Evolutionary conservation across 495 filamentous ascomycete genomes (phyloP).

Genomic region (Talaromyces wortmannii): DNA sequence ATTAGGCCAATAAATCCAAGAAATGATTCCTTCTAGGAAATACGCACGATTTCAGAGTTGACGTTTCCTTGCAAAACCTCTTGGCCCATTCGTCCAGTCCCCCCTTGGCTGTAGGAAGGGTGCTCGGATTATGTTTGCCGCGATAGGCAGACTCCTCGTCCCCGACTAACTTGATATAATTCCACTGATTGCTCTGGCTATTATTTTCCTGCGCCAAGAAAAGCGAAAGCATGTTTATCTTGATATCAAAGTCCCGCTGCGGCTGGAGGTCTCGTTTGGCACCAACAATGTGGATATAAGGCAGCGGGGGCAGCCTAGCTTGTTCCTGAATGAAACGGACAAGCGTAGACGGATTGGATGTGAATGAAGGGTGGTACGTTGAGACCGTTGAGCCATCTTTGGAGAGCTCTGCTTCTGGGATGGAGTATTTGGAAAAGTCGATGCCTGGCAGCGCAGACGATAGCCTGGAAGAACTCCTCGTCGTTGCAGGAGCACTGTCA

Average conservation of each 20-base stretch:
- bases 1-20: not conserved
- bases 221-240: slow-evolving; percentile 45
- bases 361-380: slow-evolving; percentile 30
- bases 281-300: slow-evolving; percentile 38
- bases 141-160: slow-evolving; percentile 39
- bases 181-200: slow-evolving; percentile 24
- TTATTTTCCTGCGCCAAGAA: slow-evolving; percentile 20
- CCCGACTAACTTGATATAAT: slow-evolving; percentile 46
- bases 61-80: slow-evolving; percentile 37
- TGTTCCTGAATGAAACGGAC: slow-evolving; percentile 35
- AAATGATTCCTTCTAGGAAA: not conserved
- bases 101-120: slow-evolving; percentile 24
- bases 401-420: slow-evolving; percentile 37
- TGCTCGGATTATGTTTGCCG: slow-evolving; percentile 31
- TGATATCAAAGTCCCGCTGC: slow-evolving; percentile 39
- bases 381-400: slow-evolving; percentile 37
- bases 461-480: not conserved
- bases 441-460: slow-evolving; percentile 28
- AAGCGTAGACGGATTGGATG: slow-evolving; percentile 29
- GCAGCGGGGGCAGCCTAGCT: slow-evolving; percentile 44
- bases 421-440: slow-evolving; percentile 43
- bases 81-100: slow-evolving; percentile 42
- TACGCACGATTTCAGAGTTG: slow-evolving; percentile 31
- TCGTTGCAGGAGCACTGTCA: not conserved
- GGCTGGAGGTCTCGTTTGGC: slow-evolving; percentile 12